Evolutionary conservation across 495 filamentous ascomycete species (phyloP), one percentile per base, ranked within the genome.

Genomic region (Tuber melanosporum): DNA sequence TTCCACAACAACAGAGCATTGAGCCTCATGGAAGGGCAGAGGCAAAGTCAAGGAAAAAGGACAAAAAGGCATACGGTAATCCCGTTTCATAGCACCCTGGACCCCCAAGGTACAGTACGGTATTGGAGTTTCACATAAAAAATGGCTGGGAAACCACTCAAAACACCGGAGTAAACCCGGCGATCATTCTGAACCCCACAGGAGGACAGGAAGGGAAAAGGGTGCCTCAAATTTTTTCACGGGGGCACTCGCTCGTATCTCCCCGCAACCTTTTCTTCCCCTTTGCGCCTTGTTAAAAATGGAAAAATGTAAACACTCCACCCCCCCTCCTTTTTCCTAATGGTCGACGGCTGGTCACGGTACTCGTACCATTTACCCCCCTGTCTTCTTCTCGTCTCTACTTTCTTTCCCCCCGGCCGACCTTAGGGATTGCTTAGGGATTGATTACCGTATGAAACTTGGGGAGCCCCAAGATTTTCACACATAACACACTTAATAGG

Each of bases 101-200:
- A 9, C 57, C 14, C 4, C 36, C 19, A 5, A 17, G 26, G 47
- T 49, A 22, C 47, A 19, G 47, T 22, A 22, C 47, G 47, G 47
- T 22, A 62, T 62, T 62, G 52, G 57, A 66, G 78, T 80, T 80
- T 80, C 77, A 80, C 47, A 71, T 80, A 80, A 72, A 80, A 80
- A 76, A 66, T 66, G 57, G 57, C 57, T 32, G 57, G 57, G 32
- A 66, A 66, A 66, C 66, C 70, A 77, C 75, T 71, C 74, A 20
- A 44, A 69, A 26, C 57, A 45, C 72, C 43, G 73, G 73, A 73
- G 74, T 26, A 17, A 66, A 66, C 75, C 36, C 69, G 66, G 57
- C 71, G 71, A 76, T 76, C 74, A 76, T 66, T 72, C 73, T 72
- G 71, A 71, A 72, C 66, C 74, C 66, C 45, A 62, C 39, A 52